Percentiles rank a stretch among this genome's conserved stretches.
These are phyloP conservation scores for Pyrus communis DNA, from an alignment of 306 rosid species.

Conservation along the genomic window DNA sequence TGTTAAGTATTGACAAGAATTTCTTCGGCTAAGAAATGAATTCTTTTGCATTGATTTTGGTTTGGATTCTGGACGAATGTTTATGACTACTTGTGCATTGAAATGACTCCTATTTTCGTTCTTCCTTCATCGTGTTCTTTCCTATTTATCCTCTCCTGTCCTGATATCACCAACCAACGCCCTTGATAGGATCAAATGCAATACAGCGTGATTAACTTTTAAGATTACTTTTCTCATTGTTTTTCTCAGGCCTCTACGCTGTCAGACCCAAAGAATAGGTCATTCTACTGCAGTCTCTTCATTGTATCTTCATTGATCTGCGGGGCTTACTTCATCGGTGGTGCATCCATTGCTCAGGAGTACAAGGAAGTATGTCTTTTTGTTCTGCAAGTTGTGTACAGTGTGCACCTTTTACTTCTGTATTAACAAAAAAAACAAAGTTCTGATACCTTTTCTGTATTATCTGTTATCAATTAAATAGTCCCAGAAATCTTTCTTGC, in stretches of 20 bases:
- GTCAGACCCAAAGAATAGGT: conserved; percentile 54
- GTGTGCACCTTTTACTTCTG: neutral
- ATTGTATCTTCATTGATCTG: conserved; percentile 42
- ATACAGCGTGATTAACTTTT: neutral
- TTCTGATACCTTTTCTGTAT: neutral
- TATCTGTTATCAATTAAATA: neutral
- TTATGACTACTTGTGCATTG: neutral
- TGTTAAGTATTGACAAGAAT: neutral
- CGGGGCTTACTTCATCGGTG: conserved; percentile 58
- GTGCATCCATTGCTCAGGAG: conserved; percentile 46
- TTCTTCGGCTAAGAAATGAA: neutral
- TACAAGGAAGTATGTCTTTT: conserved; percentile 45
- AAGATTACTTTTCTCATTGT: neutral
- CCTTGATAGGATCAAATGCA: neutral
- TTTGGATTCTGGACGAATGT: neutral
- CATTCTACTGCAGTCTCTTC: conserved; percentile 47
- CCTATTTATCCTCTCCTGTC: neutral
- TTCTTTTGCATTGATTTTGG: neutral
- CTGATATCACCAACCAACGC: neutral
- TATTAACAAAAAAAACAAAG: neutral
- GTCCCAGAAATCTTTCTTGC: conserved; percentile 15
- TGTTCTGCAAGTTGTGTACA: neutral
- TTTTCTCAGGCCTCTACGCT: conserved; percentile 37
- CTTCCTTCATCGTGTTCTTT: neutral
- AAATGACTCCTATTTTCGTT: neutral